A percentile compares a stretch with the other conserved stretches of the same genome.
phyloP scores from a whole-genome alignment of 306 rosid species.

The Pyrus betulifolia region DNA sequence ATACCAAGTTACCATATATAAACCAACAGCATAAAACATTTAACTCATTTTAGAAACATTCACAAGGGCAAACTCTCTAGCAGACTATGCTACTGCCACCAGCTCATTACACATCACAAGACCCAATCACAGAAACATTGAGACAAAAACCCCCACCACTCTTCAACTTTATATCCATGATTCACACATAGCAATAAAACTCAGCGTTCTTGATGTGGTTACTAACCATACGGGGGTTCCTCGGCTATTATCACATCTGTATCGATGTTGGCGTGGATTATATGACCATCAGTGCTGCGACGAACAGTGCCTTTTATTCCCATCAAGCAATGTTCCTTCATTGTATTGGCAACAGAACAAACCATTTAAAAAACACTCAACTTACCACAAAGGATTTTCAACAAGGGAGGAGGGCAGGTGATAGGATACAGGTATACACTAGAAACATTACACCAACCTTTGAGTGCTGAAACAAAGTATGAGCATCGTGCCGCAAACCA shows the following conservation, averaged over 20 bases:
- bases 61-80: not conserved
- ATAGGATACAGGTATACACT: conserved; percentile 8
- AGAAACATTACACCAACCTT: conserved; percentile 45
- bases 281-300: conserved; percentile 98
- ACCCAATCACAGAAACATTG: not conserved
- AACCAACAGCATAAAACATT: not conserved
- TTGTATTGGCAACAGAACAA: conserved; percentile 11
- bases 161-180: not conserved
- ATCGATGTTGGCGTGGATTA: conserved; percentile 98
- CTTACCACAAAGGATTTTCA: not conserved
- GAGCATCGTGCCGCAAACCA: conserved; percentile 89
- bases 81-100: not conserved
- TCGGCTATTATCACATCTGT: conserved; percentile 96
- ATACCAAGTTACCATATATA: not conserved
- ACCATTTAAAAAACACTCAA: not conserved
- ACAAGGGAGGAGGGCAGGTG: not conserved
- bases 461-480: conserved; percentile 96
- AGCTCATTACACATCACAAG: not conserved
- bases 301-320: conserved; percentile 99
- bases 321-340: conserved; percentile 99
- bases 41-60: not conserved
- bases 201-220: conserved; percentile 6
- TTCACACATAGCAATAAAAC: not conserved
- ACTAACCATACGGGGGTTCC: conserved; percentile 97
- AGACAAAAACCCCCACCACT: not conserved